phyloP scores from a whole-genome alignment of 768 basidiomycete species.

The Calocybe indica region DNA sequence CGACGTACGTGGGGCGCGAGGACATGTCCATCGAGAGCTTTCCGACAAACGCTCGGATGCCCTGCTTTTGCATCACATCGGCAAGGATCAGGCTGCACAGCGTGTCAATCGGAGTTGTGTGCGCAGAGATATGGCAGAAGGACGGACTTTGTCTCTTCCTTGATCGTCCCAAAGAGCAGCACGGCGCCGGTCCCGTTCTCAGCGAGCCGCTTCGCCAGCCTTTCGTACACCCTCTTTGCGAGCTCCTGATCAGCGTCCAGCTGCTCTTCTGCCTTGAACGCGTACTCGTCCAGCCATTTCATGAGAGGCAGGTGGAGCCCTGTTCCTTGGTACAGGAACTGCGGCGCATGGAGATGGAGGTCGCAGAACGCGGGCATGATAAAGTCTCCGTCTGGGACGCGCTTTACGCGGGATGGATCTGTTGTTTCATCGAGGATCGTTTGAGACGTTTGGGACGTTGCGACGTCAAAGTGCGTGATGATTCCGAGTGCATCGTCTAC shows the following conservation, averaged over 20 bases:
- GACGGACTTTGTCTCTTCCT: constrained; percentile 71
- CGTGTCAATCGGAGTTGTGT: background rate
- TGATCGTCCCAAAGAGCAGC: constrained; percentile 80
- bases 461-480: constrained; percentile 44
- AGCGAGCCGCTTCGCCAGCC: constrained; percentile 59
- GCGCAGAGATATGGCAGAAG: background rate
- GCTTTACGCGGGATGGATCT: constrained; percentile 13
- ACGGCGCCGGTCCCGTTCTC: constrained; percentile 76
- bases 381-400: constrained; percentile 52
- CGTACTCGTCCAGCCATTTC: constrained; percentile 80
- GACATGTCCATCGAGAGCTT: constrained; percentile 90
- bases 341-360: constrained; percentile 83
- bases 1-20: constrained; percentile 64
- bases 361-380: constrained; percentile 78
- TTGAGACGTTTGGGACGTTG: constrained; percentile 27
- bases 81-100: constrained; percentile 68
- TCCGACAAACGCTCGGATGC: constrained; percentile 79
- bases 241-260: constrained; percentile 58
- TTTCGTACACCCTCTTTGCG: constrained; percentile 61
- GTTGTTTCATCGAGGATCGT: constrained; percentile 17
- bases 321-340: constrained; percentile 84
- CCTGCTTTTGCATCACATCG: constrained; percentile 60
- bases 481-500: constrained; percentile 34
- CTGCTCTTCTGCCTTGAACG: constrained; percentile 74
- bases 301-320: constrained; percentile 81